Conservation (phyloP, 2,329 filamentous ascomycete genomes). For the Stagonosporopsis chrysanthemi region DNA sequence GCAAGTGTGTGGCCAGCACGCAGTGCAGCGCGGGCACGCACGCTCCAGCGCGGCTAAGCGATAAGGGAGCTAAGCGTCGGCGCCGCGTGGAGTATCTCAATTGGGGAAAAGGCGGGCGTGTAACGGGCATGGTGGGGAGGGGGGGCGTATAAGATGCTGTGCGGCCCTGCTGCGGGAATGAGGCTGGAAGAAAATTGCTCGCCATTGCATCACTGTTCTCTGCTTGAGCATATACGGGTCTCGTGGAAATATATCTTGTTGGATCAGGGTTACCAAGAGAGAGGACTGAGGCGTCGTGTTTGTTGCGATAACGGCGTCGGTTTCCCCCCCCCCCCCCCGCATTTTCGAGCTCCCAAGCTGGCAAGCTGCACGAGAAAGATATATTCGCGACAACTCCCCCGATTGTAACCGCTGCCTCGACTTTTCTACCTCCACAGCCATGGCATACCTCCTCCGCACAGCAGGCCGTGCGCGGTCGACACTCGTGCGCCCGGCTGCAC, state of each 20-base stretch:
- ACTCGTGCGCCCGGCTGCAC: slow-evolving; percentile 27
- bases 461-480: slow-evolving; percentile 25
- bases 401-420: background rate
- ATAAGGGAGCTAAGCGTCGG: slow-evolving; percentile 19
- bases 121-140: slow-evolving; percentile 8
- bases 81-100: slow-evolving; percentile 19
- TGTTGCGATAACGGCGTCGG: background rate
- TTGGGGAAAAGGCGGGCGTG: slow-evolving; percentile 12
- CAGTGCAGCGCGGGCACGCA: background rate
- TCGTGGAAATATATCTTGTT: too few species aligned
- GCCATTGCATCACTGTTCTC: too few species aligned
- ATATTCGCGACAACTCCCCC: slow-evolving; percentile 2
- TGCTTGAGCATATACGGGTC: too few species aligned
- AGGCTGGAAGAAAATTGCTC: too few species aligned
- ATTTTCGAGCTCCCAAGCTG: slow-evolving; percentile 11
- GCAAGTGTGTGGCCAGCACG: slow-evolving; percentile 8
- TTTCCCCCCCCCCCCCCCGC: slow-evolving; percentile 4
- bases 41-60: slow-evolving; percentile 7
- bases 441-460: slow-evolving; percentile 45
- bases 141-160: slow-evolving; percentile 9
- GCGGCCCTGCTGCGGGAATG: background rate
- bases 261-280: too few species aligned
- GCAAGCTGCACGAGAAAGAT: background rate
- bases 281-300: background rate
- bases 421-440: slow-evolving; percentile 21